Base-by-base conservation (phyloP, 2,329 filamentous ascomycete species). In the Fusarium staphyleae region DNA sequence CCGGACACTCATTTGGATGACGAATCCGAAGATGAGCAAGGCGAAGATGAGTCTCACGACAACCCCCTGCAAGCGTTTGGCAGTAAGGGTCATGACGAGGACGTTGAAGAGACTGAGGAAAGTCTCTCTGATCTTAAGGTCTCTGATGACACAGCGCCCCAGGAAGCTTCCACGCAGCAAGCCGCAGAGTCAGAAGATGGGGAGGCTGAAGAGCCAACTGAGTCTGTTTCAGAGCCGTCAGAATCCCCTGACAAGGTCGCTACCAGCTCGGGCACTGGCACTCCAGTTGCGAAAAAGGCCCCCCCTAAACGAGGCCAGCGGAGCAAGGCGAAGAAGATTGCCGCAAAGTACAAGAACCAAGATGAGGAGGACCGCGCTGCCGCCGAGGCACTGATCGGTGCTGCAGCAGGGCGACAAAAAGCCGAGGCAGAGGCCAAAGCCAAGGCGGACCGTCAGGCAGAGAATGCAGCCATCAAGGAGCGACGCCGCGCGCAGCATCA, bases 331-430 rank as follows among this genome's bases (percentile, higher is more conserved):
- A 96, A 96, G 78, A 96, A 95, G 72, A 87, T 91, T 2, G 91
- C 91, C 3, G 79, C 85, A 52, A 97, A 96, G 72, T 99, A 99
- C 75, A 93, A 89, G 37, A 80, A 96, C 65, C 95, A 98, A 78
- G 93, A 98, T 66, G 92, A 96, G 48, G 93, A 96, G 73, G 95
- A 99, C 68, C 90, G 92, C 11, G 84, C 83, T 6, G 83, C 93
- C 0, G 91, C 92, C 26, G 89, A 97, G 74, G 82, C 87, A 18
- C 81, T 98, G n/a, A 86, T 96, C n/a, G 95, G 95, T 32, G 87
- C 90, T 2, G 78, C 82, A 53, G 81, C 82, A 0, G 87, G 87
- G 1, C 82, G 84, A 30, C 82, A 89, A 64, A 86, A 87, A 57
- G 85, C 83, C 12, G 85, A 88, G 64, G 88, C 86, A 2, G 88